These are phyloP conservation scores for Fusarium compactum DNA, from an alignment of 2,329 filamentous ascomycete genomes.

Conservation along the genomic window DNA sequence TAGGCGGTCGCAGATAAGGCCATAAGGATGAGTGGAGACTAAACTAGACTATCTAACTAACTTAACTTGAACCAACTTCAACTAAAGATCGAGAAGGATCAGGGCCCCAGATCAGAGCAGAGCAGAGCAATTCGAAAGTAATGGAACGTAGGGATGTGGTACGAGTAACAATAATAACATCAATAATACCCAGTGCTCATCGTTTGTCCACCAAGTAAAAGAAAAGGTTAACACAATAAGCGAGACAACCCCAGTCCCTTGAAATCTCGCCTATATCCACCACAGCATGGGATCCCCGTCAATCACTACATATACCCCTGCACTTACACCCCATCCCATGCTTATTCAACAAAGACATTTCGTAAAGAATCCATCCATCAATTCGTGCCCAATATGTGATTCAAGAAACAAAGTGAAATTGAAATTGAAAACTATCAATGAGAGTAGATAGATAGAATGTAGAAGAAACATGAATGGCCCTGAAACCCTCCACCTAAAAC, in stretches of 20 bases:
- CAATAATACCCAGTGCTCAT: background rate
- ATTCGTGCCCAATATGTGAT: slow-evolving; percentile 8
- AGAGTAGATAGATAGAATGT: slow-evolving; percentile 25
- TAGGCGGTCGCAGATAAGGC: slow-evolving; percentile 47
- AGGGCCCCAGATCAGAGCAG: background rate
- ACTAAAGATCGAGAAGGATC: slow-evolving; percentile 8
- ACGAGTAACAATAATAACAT: background rate
- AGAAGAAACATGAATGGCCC: slow-evolving; percentile 16
- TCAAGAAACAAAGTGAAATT: slow-evolving; percentile 15
- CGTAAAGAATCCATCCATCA: background rate
- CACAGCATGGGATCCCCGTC: slow-evolving; percentile 30
- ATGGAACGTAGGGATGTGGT: background rate
- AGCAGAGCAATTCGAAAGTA: background rate
- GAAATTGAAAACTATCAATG: slow-evolving; percentile 31
- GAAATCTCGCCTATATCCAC: slow-evolving; percentile 24
- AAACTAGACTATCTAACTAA: slow-evolving; percentile 1
- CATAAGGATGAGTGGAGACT: slow-evolving; percentile 35
- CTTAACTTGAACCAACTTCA: slow-evolving; percentile 40
- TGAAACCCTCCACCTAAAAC: slow-evolving; percentile 3
- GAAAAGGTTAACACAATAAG: slow-evolving; percentile 7
- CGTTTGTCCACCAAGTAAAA: slow-evolving; percentile 13
- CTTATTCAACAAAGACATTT: slow-evolving; percentile 21
- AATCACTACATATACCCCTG: slow-evolving; percentile 23
- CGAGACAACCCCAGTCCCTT: slow-evolving; percentile 17
- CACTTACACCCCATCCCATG: slow-evolving; percentile 23